Conservation (phyloP, 78 protist species). For the Pigoraptor vietnamica region DNA sequence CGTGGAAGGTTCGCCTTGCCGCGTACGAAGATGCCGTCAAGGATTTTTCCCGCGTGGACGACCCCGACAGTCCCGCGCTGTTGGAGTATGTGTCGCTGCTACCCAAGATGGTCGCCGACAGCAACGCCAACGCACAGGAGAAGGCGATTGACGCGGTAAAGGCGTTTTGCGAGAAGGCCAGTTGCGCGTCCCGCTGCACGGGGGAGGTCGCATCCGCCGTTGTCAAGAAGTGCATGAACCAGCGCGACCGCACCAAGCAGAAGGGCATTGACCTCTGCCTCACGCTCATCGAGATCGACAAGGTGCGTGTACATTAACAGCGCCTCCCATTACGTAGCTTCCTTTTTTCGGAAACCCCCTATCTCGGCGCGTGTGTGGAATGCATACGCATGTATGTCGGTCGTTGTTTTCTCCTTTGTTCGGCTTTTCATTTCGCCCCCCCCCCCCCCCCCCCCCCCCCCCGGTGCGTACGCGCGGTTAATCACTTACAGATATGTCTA, state of each 20-base stretch:
- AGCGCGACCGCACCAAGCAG: background rate
- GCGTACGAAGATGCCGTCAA: background rate
- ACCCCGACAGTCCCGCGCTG: background rate
- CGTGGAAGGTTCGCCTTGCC: background rate
- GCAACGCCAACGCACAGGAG: background rate
- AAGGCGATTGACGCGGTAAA: background rate
- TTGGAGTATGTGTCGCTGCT: background rate
- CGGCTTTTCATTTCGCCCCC: too few relatives aligned
- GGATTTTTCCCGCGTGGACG: background rate
- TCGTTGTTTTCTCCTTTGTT: background rate
- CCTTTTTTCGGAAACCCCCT: too few relatives aligned
- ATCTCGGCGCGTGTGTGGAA: background rate
- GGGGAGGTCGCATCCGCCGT: background rate
- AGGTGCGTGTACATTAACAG: too few relatives aligned
- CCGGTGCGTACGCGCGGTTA: background rate
- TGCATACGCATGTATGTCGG: background rate
- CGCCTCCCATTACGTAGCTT: too few relatives aligned
- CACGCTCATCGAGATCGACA: too few relatives aligned
- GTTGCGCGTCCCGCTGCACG: background rate
- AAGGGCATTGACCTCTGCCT: too few relatives aligned
- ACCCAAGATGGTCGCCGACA: background rate
- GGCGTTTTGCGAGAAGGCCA: background rate
- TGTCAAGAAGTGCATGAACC: background rate
- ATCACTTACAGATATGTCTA: background rate
- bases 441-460: background rate